Evolutionary conservation across 2,329 filamentous ascomycete species (phyloP), one percentile per base, ranked within the genome.

Genomic region (Claviceps arundinis): DNA sequence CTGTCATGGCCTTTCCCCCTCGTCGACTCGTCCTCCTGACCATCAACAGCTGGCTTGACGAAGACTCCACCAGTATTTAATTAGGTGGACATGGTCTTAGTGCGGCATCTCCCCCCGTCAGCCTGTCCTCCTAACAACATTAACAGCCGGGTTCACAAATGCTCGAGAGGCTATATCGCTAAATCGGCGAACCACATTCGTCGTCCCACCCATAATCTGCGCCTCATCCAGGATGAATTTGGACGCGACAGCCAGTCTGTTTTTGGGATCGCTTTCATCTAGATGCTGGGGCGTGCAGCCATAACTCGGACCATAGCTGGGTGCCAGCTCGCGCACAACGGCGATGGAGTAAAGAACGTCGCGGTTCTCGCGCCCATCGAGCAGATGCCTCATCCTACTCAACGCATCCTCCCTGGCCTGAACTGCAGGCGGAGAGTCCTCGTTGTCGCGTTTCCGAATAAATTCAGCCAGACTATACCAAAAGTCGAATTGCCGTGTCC

Each of bases 291-390:
- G 76, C 24, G 75, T 72, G 54, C 70, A 76, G 56, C 77, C 77
- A 37, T 78, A 78, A 57, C 76, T 77, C 11, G 80, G 71, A 14
- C 77, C 77, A 61, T 77, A 81, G 46, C 81, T 78, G 37, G 82
- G 81, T 46, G 85, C 82, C 48, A 89, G 74, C 56, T 90, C 81
- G 26, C 89, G 82, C 16, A 86, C 82, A 52, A 95, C 80, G 8
- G 87, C 87, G 57, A 95, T 84, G 0, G 87, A 93, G 68, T 95
- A 95, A 52, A 96, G 79, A 17, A 95, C 84, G 64, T 96, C 89
- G 50, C 90, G 82, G 61, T 91, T 93, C 69, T 96, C 90, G 24
- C 84, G 79, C 47, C 85, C 85, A 58, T 89, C 85, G 13, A 95
- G 75, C 22, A 91, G 74, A 52, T 76, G 76, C 37, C 88, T 82